Percentiles rank a stretch among this genome's conserved stretches.
Conservation (phyloP, 2,329 filamentous ascomycete genomes). For the Cladosporium sp. region DNA sequence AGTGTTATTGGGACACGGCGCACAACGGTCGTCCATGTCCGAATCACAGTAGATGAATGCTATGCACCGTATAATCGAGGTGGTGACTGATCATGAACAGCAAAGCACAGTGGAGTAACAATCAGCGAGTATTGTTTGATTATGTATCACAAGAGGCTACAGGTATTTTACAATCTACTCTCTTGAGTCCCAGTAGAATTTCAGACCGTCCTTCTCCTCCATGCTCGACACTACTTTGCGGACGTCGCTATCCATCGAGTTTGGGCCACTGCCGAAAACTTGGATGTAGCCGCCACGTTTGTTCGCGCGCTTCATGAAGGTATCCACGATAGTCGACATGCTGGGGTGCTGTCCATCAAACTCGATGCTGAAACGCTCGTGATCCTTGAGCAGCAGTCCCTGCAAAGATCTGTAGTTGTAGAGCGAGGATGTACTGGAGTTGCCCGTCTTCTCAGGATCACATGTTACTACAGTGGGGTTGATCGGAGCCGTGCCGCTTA, state of each 20-base stretch:
- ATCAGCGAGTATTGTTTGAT: not conserved
- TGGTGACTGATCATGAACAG: no score
- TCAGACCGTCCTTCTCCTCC: constrained; percentile 7
- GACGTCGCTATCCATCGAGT: constrained; percentile 31
- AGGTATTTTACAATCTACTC: constrained; percentile 3
- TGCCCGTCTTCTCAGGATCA: constrained; percentile 8
- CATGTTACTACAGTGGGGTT: not conserved
- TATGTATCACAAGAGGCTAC: not conserved
- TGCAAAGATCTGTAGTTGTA: constrained; percentile 6
- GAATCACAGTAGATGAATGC: no score
- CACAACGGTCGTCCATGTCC: no score
- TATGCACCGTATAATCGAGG: no score
- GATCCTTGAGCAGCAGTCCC: constrained; percentile 21
- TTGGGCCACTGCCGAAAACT: constrained; percentile 31
- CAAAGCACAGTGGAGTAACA: no score
- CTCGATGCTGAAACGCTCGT: constrained; percentile 25
- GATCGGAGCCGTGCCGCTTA: not conserved
- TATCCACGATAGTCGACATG: constrained; percentile 24
- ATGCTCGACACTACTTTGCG: constrained; percentile 25
- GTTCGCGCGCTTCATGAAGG: constrained; percentile 27
- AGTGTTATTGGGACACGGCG: no score
- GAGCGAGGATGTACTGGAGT: not conserved
- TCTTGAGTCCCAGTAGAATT: constrained; percentile 17
- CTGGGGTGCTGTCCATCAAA: constrained; percentile 30
- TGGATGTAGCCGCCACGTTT: constrained; percentile 22